phyloP scores from a whole-genome alignment of 1,284 basidiomycete genomes.

The Cutaneotrichosporon mucoides region DNA sequence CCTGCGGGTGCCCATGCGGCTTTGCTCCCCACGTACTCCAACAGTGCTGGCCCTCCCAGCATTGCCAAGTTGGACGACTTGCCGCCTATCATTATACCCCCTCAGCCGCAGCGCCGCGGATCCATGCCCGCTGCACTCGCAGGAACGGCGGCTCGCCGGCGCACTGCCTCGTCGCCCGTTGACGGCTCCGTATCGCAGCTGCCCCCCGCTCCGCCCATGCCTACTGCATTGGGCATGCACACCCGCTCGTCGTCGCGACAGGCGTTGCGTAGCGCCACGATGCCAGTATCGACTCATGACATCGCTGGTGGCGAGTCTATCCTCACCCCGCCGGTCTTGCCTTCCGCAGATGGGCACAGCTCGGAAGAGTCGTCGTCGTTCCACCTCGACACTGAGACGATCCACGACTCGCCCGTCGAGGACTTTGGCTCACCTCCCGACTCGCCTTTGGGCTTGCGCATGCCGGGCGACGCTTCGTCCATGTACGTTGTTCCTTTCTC shows the following conservation, averaged over 20 bases:
- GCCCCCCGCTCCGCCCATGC: neutral
- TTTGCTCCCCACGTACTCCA: neutral
- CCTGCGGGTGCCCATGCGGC: neutral
- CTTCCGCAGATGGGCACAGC: neutral
- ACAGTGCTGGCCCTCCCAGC: neutral
- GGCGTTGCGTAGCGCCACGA: neutral
- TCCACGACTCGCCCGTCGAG: neutral
- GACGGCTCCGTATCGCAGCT: neutral
- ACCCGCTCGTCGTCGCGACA: neutral
- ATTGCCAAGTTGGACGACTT: neutral
- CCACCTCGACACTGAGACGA: neutral
- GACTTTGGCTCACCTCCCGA: slow-evolving; percentile 3
- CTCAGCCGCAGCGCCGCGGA: neutral
- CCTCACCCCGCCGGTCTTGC: neutral
- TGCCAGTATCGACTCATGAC: neutral
- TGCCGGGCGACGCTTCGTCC: neutral
- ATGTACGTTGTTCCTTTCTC: slow-evolving; percentile 3
- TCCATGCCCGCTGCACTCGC: slow-evolving; percentile 4
- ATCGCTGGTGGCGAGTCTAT: no score
- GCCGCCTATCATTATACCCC: neutral
- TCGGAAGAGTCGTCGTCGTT: neutral
- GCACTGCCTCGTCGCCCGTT: slow-evolving; percentile 1
- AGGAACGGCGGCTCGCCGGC: neutral
- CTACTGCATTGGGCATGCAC: neutral
- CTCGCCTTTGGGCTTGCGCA: neutral